A percentile compares a stretch with the other conserved stretches of the same genome.
Conservation (phyloP, 805 yeast genomes). For the Saturnispora halmiae region DNA sequence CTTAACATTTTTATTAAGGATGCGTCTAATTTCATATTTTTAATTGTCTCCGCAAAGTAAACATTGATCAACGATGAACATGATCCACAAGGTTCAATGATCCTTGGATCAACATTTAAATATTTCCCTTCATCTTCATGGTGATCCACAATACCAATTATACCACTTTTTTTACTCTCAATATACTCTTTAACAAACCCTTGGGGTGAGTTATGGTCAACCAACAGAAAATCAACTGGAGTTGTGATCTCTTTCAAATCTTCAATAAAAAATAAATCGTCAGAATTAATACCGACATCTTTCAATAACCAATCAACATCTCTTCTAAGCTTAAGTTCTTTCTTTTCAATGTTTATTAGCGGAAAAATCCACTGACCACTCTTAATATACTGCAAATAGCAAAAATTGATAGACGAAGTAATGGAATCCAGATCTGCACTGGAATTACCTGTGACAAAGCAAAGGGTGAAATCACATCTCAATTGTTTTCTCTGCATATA, state of each 20-base stretch:
- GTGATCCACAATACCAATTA: constrained; percentile 72
- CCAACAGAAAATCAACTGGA: constrained; percentile 46
- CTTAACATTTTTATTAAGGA: constrained; percentile 33
- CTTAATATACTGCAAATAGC: constrained; percentile 40
- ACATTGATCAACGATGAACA: constrained; percentile 68
- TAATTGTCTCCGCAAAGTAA: constrained; percentile 26
- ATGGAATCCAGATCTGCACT: constrained; percentile 88
- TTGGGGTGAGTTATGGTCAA: constrained; percentile 73
- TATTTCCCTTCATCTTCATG: constrained; percentile 63
- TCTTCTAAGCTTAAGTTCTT: constrained; percentile 58
- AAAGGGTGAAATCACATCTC: constrained; percentile 4
- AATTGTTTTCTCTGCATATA: neutral
- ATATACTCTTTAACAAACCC: constrained; percentile 33
- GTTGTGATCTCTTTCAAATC: constrained; percentile 37
- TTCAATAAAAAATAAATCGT: constrained; percentile 54
- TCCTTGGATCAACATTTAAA: constrained; percentile 47
- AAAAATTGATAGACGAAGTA: constrained; percentile 61
- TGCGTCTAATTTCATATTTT: constrained; percentile 8
- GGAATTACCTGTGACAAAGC: constrained; percentile 70
- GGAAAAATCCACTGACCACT: constrained; percentile 44
- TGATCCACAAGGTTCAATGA: constrained; percentile 60
- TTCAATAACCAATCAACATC: constrained; percentile 55
- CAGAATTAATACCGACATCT: constrained; percentile 36
- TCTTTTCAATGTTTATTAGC: constrained; percentile 58
- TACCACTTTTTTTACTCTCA: constrained; percentile 21